These are phyloP conservation scores for Eimeria sp. DNA, from an alignment of 169 alveolate species.

Conservation along the genomic window DNA sequence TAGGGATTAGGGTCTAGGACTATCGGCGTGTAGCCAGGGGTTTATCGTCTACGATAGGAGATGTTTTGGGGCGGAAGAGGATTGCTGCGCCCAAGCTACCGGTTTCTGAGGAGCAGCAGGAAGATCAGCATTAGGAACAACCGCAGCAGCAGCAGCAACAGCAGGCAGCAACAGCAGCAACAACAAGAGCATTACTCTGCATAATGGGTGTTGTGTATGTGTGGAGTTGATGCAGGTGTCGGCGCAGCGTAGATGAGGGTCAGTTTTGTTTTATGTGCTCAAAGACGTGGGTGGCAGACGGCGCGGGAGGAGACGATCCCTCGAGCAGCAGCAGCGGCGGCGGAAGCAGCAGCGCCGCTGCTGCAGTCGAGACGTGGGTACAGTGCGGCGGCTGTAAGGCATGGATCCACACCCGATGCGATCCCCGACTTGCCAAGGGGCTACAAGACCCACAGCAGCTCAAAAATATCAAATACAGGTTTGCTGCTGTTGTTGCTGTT, in stretches of 20 bases:
- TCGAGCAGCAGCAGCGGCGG: background rate
- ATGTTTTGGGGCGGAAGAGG: no score
- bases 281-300: constrained; percentile 56
- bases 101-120: no score
- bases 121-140: no score
- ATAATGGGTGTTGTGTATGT: no score
- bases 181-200: no score
- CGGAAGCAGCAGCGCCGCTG: background rate
- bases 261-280: constrained; percentile 65
- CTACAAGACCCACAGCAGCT: constrained; percentile 6
- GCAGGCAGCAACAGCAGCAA: no score
- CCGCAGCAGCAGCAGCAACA: no score
- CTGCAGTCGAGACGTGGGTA: constrained; percentile 36
- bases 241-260: constrained; percentile 68
- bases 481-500: background rate
- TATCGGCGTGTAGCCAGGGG: no score
- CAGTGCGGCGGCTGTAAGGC: constrained; percentile 65
- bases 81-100: no score
- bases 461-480: constrained; percentile 24
- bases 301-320: constrained; percentile 23
- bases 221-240: background rate
- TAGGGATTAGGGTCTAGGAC: no score
- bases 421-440: constrained; percentile 30
- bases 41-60: no score
- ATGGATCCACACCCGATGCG: constrained; percentile 67